Conservation (phyloP, 805 yeast genomes). For the Wickerhamomyces ciferrii region DNA sequence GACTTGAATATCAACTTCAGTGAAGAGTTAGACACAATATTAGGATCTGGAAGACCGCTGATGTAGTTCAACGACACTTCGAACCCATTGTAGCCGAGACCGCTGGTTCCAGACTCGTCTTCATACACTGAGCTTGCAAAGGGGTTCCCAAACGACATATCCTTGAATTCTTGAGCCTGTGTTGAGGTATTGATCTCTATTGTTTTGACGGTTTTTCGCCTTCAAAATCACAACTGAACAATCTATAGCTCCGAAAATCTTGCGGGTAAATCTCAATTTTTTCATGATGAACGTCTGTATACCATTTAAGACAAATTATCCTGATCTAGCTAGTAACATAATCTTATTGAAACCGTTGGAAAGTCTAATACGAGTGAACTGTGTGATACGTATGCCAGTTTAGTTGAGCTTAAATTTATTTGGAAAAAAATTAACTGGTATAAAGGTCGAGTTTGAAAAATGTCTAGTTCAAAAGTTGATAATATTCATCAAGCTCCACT, state of each 20-base stretch:
- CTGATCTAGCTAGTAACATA: too few relatives aligned
- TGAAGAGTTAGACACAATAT: slow-evolving; percentile 38
- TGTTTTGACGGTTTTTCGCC: neutral
- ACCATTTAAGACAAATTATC: too few relatives aligned
- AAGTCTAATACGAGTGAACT: too few relatives aligned
- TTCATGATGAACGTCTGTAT: neutral
- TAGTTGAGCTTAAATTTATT: too few relatives aligned
- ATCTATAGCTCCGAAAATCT: neutral
- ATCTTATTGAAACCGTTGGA: too few relatives aligned
- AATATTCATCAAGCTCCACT: neutral
- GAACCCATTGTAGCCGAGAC: slow-evolving; percentile 35
- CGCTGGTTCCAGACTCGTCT: slow-evolving; percentile 14
- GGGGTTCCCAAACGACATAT: slow-evolving; percentile 22
- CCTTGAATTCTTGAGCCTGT: neutral
- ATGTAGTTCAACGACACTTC: slow-evolving; percentile 70
- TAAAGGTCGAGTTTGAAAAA: neutral
- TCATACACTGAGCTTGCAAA: slow-evolving; percentile 8
- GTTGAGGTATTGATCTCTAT: neutral
- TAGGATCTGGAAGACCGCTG: slow-evolving; percentile 73
- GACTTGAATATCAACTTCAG: slow-evolving; percentile 68
- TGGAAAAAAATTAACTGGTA: neutral
- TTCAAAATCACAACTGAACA: neutral
- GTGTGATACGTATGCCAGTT: too few relatives aligned
- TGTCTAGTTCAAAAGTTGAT: neutral
- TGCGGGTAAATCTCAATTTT: neutral